phyloP scores from a whole-genome alignment of 1,284 basidiomycete genomes.

The Cutaneotrichosporon sp. region DNA sequence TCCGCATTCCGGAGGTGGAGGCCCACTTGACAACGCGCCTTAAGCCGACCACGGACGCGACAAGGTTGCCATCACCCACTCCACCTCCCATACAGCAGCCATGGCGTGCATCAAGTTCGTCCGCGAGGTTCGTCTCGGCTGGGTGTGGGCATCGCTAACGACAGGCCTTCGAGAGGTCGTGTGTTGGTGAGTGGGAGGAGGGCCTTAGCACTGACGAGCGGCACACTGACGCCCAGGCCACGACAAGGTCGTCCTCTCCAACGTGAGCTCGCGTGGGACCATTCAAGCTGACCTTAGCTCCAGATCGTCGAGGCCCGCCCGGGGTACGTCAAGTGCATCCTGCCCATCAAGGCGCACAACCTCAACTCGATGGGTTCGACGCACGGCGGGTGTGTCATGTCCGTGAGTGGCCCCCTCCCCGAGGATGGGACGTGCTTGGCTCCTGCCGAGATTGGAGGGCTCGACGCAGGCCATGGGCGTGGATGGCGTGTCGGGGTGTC shows the following conservation, averaged over 20 bases:
- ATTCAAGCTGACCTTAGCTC: constrained; percentile 9
- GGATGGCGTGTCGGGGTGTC: too few relatives aligned
- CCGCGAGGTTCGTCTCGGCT: constrained; percentile 15
- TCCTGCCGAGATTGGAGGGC: too few relatives aligned
- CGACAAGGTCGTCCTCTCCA: constrained; percentile 12
- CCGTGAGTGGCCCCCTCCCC: constrained; percentile 16
- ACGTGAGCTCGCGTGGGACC: neutral
- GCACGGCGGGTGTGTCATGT: constrained; percentile 22
- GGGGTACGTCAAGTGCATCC: constrained; percentile 8
- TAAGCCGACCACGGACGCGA: neutral
- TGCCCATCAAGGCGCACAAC: constrained; percentile 15
- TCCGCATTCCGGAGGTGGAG: neutral
- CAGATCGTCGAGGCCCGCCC: constrained; percentile 23
- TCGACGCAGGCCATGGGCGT: too few relatives aligned
- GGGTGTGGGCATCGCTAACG: neutral
- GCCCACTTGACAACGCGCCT: too few relatives aligned
- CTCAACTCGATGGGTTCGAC: constrained; percentile 19
- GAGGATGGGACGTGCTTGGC: too few relatives aligned
- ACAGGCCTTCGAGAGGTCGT: constrained; percentile 1
- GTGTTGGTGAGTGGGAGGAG: constrained; percentile 2
- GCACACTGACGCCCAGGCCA: constrained; percentile 16
- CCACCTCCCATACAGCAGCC: neutral
- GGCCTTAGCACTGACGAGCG: too few relatives aligned
- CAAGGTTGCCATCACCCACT: neutral
- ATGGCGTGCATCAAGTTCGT: constrained; percentile 22